Conservation (phyloP, 1,284 basidiomycete species). For the Ceratobasidium sp. region DNA sequence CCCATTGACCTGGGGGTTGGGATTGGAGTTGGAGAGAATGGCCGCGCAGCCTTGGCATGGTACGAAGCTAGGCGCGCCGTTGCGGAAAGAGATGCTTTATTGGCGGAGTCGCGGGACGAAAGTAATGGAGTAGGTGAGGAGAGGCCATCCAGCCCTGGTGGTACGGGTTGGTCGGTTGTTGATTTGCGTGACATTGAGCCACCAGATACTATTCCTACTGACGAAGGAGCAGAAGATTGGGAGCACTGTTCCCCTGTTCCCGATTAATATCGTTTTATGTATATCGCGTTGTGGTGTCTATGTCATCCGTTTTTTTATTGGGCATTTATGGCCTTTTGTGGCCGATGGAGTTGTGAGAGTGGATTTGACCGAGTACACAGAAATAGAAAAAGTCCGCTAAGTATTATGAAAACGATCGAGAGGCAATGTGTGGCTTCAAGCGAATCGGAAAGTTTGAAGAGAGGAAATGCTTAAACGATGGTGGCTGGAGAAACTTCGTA, state of each 20-base stretch:
- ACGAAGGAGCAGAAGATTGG: conserved; percentile 30
- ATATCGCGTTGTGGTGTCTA: conserved; percentile 1
- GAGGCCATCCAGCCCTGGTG: background rate
- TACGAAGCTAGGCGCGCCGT: conserved; percentile 41
- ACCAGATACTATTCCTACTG: conserved; percentile 7
- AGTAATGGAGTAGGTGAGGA: background rate
- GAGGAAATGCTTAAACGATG: conserved; percentile 32
- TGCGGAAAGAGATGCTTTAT: conserved; percentile 38
- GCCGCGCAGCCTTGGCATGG: conserved; percentile 38
- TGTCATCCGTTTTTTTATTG: conserved; percentile 2
- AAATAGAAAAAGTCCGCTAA: conserved; percentile 1
- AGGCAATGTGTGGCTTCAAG: conserved; percentile 35
- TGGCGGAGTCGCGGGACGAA: background rate
- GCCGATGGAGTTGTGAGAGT: background rate
- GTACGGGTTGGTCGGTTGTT: conserved; percentile 29
- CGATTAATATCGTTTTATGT: conserved; percentile 16
- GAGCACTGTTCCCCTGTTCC: conserved; percentile 29
- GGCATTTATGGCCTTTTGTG: background rate
- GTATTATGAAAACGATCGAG: conserved; percentile 9
- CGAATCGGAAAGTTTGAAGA: conserved; percentile 20
- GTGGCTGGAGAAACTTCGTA: conserved; percentile 48
- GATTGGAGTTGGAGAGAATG: conserved; percentile 23
- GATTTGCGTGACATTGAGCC: conserved; percentile 21
- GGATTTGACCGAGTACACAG: conserved; percentile 4
- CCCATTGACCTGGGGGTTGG: conserved; percentile 28